Evolutionary conservation across 306 rosid genomes (phyloP), one percentile per base, ranked within the genome.

Genomic region (Cyamopsis tetragonoloba): DNA sequence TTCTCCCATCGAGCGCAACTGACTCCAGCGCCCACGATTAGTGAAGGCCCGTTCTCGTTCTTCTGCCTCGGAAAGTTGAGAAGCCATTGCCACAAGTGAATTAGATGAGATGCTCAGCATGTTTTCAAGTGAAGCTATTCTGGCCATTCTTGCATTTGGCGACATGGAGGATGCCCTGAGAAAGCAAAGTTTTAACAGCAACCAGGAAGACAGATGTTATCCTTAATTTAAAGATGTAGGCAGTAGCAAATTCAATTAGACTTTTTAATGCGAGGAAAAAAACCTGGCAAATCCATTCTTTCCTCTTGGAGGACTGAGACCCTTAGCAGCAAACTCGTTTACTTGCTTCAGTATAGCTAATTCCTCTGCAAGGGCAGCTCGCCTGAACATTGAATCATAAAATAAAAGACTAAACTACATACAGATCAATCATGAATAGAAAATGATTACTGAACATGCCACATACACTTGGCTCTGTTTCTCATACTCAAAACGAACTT

Each of bases 41-140:
- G 95, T 75, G 78, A 95, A 95, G 58, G 97, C 96, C 48, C 97
- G 92, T 30, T 91, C 99, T 66, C 99, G 76, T 74, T 95, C 99
- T 87, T 95, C 99, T 72, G 97, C 97, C 83, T 95, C 99, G 1
- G 99, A 95, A 77, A 95, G 97, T 81, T 95, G 99, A 30, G 99
- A 95, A 72, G 99, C 99, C 99, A 95, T 95, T 24, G 97, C 92
- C 48, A 95, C 99, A 63, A 95, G 95, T 30, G 99, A 95, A 75
- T 95, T 88, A 65, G 99, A 95, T 51, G 99, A 83, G 73, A 95
- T 88, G 79, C 92, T 83, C 58, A 95, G 79, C 97, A 95, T 91
- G 83, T 62, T 95, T 79, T 91, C 99, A 59, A 95, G 97, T 64
- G 99, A 95, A 57, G 86, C 81, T 54, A 95, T 88, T 84, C 96